Evolutionary conservation across 805 yeast genomes (phyloP).

Genomic region (Ogataea henricii): DNA sequence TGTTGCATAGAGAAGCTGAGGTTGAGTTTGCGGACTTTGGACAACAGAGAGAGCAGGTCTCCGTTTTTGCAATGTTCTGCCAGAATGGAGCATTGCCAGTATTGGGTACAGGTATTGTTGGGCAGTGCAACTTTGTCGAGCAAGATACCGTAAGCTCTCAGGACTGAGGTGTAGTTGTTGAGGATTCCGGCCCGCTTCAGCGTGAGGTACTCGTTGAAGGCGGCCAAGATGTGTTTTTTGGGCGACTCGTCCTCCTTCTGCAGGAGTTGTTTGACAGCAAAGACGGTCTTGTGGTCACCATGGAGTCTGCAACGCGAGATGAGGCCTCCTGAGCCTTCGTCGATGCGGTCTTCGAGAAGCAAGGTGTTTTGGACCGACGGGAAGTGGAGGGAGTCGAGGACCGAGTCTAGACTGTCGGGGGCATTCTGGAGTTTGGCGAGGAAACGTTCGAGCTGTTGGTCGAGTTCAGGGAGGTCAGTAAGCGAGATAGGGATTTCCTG

Average conservation of each 20-base stretch:
- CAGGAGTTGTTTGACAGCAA: slow-evolving; percentile 18
- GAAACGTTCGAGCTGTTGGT: neutral
- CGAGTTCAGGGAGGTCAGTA: neutral
- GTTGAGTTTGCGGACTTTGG: slow-evolving; percentile 40
- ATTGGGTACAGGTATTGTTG: neutral
- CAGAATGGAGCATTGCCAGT: slow-evolving; percentile 36
- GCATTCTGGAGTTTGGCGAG: neutral
- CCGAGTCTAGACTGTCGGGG: neutral
- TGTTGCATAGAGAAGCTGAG: slow-evolving; percentile 36
- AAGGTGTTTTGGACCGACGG: slow-evolving; percentile 15
- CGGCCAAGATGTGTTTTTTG: slow-evolving; percentile 16
- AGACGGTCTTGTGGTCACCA: slow-evolving; percentile 5
- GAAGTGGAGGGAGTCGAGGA: neutral
- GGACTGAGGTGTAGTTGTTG: slow-evolving; percentile 12
- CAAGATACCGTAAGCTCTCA: slow-evolving; percentile 19
- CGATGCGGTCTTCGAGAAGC: slow-evolving; percentile 21
- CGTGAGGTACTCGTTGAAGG: slow-evolving; percentile 33
- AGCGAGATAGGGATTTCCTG: neutral
- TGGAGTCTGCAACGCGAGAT: slow-evolving; percentile 24
- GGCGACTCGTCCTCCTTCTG: slow-evolving; percentile 8
- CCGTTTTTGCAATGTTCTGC: slow-evolving; percentile 48
- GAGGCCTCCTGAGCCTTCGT: slow-evolving; percentile 37
- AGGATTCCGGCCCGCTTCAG: slow-evolving; percentile 16
- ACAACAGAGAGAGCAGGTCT: slow-evolving; percentile 48
- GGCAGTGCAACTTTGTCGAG: slow-evolving; percentile 2